Evolutionary conservation across 2,329 filamentous ascomycete genomes (phyloP).

Genomic region (Huntiella bhutanensis): DNA sequence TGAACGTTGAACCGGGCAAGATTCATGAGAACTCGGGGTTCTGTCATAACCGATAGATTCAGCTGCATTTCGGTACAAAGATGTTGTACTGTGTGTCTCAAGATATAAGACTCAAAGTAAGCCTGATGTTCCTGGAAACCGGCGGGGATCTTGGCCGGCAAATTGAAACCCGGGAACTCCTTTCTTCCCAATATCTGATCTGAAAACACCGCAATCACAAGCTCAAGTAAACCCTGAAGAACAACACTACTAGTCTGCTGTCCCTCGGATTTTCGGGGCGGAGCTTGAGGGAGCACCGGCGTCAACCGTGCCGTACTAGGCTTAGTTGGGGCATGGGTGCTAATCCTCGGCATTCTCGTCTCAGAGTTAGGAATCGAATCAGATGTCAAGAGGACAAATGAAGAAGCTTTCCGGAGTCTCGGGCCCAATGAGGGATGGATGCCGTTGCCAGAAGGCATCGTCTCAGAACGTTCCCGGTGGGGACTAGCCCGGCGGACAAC

Average conservation of each 20-base stretch:
- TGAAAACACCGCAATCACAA: constrained; percentile 62
- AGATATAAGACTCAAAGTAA: constrained; percentile 80
- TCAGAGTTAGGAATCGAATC: constrained; percentile 34
- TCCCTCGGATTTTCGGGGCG: constrained; percentile 22
- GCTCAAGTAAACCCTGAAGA: constrained; percentile 56
- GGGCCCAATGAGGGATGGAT: constrained; percentile 18
- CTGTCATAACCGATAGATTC: constrained; percentile 52
- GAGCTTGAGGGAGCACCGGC: constrained; percentile 32
- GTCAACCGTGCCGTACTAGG: constrained; percentile 45
- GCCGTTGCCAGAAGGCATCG: constrained; percentile 20
- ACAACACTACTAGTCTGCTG: constrained; percentile 46
- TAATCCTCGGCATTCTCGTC: not conserved
- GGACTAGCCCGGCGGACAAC: constrained; percentile 37
- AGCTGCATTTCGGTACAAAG: constrained; percentile 51
- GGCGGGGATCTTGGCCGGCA: constrained; percentile 76
- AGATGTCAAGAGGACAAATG: constrained; percentile 72
- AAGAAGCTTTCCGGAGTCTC: constrained; percentile 61
- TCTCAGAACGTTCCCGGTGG: constrained; percentile 32
- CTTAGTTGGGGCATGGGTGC: not conserved
- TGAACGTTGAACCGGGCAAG: constrained; percentile 64
- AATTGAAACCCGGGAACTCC: constrained; percentile 72
- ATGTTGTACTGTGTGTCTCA: constrained; percentile 55
- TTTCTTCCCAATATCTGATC: constrained; percentile 75
- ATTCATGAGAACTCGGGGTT: constrained; percentile 74
- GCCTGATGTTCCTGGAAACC: constrained; percentile 89